Evolutionary conservation across 768 basidiomycete genomes (phyloP), one percentile per base, ranked within the genome.

Genomic region (Thelephora aurantiotincta): DNA sequence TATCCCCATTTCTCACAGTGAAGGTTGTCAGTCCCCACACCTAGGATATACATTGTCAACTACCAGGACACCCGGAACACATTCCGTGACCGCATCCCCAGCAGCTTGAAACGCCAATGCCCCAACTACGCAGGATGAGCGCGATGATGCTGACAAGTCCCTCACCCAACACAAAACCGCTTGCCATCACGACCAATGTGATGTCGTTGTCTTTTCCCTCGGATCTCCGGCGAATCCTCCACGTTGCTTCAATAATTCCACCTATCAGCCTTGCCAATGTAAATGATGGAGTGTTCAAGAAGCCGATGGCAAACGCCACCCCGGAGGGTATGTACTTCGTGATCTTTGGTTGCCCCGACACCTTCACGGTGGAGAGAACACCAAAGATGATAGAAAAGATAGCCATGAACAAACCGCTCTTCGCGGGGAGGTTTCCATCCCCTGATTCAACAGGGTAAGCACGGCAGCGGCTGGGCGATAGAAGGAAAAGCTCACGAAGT

Each of bases 91-190:
- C 65, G 62, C 94, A 98, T 11, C 93, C 94, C 74, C 77, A 82
- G 60, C 94, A 98, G 57, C 87, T 93, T 14, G 68, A 65, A 6
- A 78, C 77, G 6, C 80, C 82, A 4, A 89, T 65, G 2, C 89
- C 91, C 33, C 73, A 71, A 30, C 80, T 87, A 51, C 78, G 77
- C 51, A 96, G 62, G 6, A 80, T 55, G 43, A 98, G 68, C 12
- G 84, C 77, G 23, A 92, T 63, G 42, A 98, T 73, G 58, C 91
- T 92, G 36, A 87, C 69, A 33, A 96, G 80, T 1, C 94, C 94
- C 60, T 98, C 94, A 16, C 94, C 94, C 14, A 98, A 68, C 20
- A 98, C 93, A 60, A 98, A 96, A 2, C 94, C 94, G 61, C 86
- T 90, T 6, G 93, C 94, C 35, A 94, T 70, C 20, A 97, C 77